Evolutionary conservation across 2,329 filamentous ascomycete species (phyloP).

Genomic region (Cercospora citrullina): DNA sequence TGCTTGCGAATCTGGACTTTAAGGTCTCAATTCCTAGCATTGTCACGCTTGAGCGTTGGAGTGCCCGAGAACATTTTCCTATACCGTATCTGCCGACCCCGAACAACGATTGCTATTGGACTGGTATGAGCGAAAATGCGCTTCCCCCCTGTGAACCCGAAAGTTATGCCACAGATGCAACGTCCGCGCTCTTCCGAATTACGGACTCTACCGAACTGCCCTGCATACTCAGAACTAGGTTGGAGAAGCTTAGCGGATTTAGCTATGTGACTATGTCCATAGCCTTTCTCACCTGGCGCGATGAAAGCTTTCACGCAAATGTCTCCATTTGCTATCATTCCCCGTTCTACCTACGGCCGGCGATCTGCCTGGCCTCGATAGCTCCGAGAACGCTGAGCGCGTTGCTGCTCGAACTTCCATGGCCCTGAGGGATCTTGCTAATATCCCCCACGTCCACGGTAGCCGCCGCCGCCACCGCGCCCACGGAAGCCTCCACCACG

Average conservation of each 20-base stretch:
- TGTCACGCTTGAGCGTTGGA: background rate
- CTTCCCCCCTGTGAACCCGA: background rate
- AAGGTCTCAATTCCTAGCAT: background rate
- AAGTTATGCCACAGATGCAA: background rate
- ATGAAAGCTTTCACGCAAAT: background rate
- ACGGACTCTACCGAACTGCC: background rate
- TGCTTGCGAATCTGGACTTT: background rate
- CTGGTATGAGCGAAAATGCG: background rate
- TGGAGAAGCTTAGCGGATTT: background rate
- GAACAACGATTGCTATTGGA: background rate
- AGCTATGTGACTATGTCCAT: background rate
- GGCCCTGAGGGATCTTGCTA: background rate
- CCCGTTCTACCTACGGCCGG: background rate
- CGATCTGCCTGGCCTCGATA: background rate
- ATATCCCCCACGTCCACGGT: slow-evolving; percentile 16
- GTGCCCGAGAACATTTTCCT: background rate
- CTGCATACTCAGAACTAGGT: background rate
- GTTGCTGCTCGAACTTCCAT: background rate
- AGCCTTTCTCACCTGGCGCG: background rate
- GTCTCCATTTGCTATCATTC: background rate
- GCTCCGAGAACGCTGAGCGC: background rate
- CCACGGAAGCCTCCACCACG: slow-evolving; percentile 14
- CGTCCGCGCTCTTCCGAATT: background rate
- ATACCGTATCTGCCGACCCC: background rate
- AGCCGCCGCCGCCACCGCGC: slow-evolving; percentile 19